Base-by-base conservation (phyloP, 495 filamentous ascomycete genomes). In the Lophiotrema nucula region DNA sequence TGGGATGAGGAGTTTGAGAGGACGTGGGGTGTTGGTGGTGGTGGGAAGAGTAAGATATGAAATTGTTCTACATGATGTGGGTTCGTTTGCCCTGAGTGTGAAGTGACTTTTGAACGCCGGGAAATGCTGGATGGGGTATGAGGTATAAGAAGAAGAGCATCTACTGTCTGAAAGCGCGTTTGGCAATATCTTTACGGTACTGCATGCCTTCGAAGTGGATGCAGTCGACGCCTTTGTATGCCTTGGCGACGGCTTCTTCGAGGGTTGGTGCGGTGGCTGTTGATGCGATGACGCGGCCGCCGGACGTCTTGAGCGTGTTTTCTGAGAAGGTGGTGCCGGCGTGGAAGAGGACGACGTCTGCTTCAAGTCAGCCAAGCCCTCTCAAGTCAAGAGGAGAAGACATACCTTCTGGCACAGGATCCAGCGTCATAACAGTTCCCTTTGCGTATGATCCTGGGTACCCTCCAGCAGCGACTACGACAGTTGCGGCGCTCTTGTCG, bases 401-500 rank as follows among this genome's bases (percentile, higher is more conserved):
- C 51, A 50, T 64, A 74, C 73, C 77, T 56, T 77, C 70, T 1
- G 76, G 74, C 23, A 72, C 69, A 26, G 74, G 59, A 38, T 76
- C 74, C 37, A 87, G 60, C 18, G 67, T 85, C 70, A 98, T 96
- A 44, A 82, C 76, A 42, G 85, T 86, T 51, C 89, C 88, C 71
- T 93, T 95, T 37, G 79, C 78, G 73, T 97, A 97, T 0, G 83
- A 78, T 41, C 87, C 87, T n/a, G 93, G 93, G 69, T 98, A 98
- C n/a, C 92, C 92, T 2, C 85, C 91, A 16, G 93, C 88, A 22
- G 95, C 88, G 22, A 90, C 85, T n/a, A 98, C 89, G 26, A 98
- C 92, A 4, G 93, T 97, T 3, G 88, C 85, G 54, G 89, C 89
- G 66, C 84, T 91, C 38, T 82, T 80, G 21, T 79, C 68, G 48